Evolutionary conservation across 2,329 filamentous ascomycete genomes (phyloP), one percentile per base, ranked within the genome.

Genomic region (Epichloe baconii): DNA sequence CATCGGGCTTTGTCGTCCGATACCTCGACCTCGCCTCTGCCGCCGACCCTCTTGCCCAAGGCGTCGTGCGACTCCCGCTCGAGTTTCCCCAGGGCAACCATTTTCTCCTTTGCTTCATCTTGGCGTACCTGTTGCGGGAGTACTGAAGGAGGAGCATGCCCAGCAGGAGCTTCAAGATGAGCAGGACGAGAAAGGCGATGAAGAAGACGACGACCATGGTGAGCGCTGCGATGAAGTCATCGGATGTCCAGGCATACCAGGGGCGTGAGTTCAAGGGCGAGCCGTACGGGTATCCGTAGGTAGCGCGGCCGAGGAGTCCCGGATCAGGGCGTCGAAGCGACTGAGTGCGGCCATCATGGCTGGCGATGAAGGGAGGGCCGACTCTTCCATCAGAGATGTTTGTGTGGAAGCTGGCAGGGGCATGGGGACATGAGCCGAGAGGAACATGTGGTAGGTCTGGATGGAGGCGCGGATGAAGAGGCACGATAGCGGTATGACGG

Each of bases 401-500:
- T 84, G 78, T 31, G 80, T 73, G 3, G 82, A 81, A 26, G 82
- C 73, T 26, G 79, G 72, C 0, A 88, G 74, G 0, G 88, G 86
- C 8, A 85, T 78, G 0, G 88, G 85, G 36, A 96, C 76, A 60
- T 95, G 84, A 0, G 88, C 90, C 3, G 90, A 87, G 14, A 97
- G 78, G 62, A 97, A 95, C 91, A 97, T 97, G 68, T 96, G 86
- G 67, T 97, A 98, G 6, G 91, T 96, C 65, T 98, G 93, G 43
- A 97, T 78, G 1, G 88, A 90, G 45, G 94, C 88, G 43, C 94
- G 83, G 65, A 98, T 93, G 68, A 98, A 96, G 46, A 98, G 81
- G 59, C 90, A 97, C 1, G 90, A 91, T 0, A 98, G 75, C 0
- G 93, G 93, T 45, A 98, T 86, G 34, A 97, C 84, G 0, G 93